Percentiles rank a stretch among this genome's conserved stretches.
Evolutionary conservation across 1,139 yeast species (phyloP).

Genomic region (Kurtzmaniella quercitrusa): DNA sequence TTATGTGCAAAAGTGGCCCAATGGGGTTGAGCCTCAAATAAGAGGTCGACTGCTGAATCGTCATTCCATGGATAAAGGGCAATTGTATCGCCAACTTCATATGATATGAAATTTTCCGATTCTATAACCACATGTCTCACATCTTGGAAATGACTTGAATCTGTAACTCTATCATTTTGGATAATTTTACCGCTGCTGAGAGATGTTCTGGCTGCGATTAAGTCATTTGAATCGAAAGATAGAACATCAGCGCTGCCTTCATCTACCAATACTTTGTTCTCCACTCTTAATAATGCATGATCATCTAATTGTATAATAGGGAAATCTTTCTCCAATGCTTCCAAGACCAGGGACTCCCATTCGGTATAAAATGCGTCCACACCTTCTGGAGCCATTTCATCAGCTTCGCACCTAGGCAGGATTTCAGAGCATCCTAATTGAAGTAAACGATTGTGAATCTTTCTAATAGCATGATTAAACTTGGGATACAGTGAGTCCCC

Average conservation of each 20-base stretch:
- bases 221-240: conserved; percentile 2
- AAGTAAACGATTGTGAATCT: conserved; percentile 68
- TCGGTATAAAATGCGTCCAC: conserved; percentile 72
- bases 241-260: neutral
- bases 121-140: conserved; percentile 61
- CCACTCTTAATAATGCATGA: conserved; percentile 16
- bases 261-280: conserved; percentile 9
- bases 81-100: conserved; percentile 76
- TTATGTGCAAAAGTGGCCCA: conserved; percentile 72
- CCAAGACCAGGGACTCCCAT: conserved; percentile 60
- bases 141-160: conserved; percentile 80
- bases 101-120: conserved; percentile 28
- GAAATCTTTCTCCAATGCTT: conserved; percentile 32
- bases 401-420: conserved; percentile 79
- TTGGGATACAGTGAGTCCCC: conserved; percentile 95
- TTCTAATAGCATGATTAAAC: conserved; percentile 80
- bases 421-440: conserved; percentile 82
- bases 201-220: neutral
- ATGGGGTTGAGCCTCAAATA: conserved; percentile 62
- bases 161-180: conserved; percentile 58
- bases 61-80: conserved; percentile 75
- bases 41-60: conserved; percentile 55
- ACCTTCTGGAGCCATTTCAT: conserved; percentile 79
- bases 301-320: conserved; percentile 21
- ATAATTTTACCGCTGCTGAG: conserved; percentile 36